A percentile compares a stretch with the other conserved stretches of the same genome.
These are phyloP conservation scores for Acrodontium crateriforme DNA, from an alignment of 2,329 filamentous ascomycete species.

Conservation along the genomic window DNA sequence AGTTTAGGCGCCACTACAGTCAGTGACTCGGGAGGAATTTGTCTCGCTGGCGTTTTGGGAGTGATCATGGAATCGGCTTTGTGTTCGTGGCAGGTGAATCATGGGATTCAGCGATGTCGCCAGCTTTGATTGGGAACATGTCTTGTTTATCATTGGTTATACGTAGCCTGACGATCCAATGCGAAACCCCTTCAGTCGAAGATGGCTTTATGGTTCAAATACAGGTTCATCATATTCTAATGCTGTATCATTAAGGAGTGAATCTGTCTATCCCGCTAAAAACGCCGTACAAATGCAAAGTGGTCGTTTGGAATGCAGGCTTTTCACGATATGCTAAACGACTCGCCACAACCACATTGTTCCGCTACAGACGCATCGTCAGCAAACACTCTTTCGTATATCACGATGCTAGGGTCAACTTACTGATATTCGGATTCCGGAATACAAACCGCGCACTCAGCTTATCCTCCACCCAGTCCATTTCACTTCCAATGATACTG, in stretches of 20 bases:
- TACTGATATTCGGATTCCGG: conserved; percentile 95
- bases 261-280: too few relatives aligned
- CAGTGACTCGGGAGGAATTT: conserved; percentile 83
- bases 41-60: conserved; percentile 69
- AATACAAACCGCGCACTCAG: conserved; percentile 86
- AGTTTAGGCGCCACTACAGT: conserved; percentile 81
- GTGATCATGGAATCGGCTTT: conserved; percentile 71
- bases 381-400: neutral
- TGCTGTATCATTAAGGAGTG: too few relatives aligned
- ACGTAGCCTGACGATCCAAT: too few relatives aligned
- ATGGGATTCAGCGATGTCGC: conserved; percentile 51
- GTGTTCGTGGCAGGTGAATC: conserved; percentile 72
- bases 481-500: conserved; percentile 96
- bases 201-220: too few relatives aligned
- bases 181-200: too few relatives aligned
- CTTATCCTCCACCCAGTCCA: conserved; percentile 98
- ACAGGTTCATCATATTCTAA: too few relatives aligned
- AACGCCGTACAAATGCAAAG: too few relatives aligned
- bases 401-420: conserved; percentile 29
- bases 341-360: conserved; percentile 90
- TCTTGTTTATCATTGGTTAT: too few relatives aligned
- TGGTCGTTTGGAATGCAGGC: too few relatives aligned
- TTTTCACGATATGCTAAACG: conserved; percentile 57
- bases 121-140: conserved; percentile 11
- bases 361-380: conserved; percentile 50